These are phyloP conservation scores for Gaultheria prostrata DNA, from an alignment of 148 eudicot species.

Conservation along the genomic window DNA sequence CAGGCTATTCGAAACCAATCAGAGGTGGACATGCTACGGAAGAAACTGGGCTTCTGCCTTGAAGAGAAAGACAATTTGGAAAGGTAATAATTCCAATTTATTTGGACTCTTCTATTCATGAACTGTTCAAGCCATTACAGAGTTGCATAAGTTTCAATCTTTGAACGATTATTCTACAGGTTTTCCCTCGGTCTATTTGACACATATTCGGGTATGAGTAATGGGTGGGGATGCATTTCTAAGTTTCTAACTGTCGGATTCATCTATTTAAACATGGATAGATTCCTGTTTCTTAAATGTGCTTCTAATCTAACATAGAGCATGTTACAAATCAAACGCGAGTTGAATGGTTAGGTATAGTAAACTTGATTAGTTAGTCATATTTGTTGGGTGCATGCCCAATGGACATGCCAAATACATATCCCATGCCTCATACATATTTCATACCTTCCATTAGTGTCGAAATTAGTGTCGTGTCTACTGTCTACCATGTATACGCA, in stretches of 20 bases:
- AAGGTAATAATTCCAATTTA: constrained; percentile 37
- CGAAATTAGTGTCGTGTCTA: not conserved
- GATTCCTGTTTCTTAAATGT: not conserved
- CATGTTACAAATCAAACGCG: not conserved
- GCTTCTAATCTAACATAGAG: not conserved
- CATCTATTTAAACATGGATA: not conserved
- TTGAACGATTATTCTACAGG: not conserved
- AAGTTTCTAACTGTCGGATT: not conserved
- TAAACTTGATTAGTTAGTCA: not conserved
- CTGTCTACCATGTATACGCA: not conserved
- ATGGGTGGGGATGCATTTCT: not conserved
- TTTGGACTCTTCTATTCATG: not conserved
- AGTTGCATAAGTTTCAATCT: not conserved
- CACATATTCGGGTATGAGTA: not conserved
- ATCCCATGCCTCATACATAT: not conserved
- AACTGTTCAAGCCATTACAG: not conserved
- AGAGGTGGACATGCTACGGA: constrained; percentile 64
- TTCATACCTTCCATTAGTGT: not conserved
- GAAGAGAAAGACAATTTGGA: constrained; percentile 64
- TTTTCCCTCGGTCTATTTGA: not conserved
- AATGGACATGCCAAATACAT: too few species aligned
- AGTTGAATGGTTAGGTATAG: not conserved
- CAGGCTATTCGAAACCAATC: constrained; percentile 94
- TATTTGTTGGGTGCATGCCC: not conserved
- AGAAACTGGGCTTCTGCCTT: constrained; percentile 50